Percentiles rank a stretch among this genome's conserved stretches.
Conservation (phyloP, 108 stramenopile genomes). For the Pseudonitzschia delicatissima region DNA sequence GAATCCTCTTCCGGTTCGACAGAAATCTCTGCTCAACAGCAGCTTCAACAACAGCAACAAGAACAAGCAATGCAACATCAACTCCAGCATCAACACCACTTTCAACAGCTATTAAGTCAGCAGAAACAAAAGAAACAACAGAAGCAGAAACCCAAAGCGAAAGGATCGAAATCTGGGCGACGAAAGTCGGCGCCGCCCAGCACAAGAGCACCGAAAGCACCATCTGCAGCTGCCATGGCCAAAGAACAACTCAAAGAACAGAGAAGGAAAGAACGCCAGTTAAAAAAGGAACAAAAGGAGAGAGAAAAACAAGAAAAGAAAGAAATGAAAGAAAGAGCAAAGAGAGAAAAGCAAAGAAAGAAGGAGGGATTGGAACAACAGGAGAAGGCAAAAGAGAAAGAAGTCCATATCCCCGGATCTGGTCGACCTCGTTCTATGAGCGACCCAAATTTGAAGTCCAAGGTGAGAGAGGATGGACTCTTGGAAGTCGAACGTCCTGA, state of each 20-base stretch:
- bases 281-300: slow-evolving; percentile 33
- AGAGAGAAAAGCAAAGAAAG: slow-evolving; percentile 47
- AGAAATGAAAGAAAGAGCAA: slow-evolving; percentile 48
- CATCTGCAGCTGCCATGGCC: slow-evolving; percentile 7
- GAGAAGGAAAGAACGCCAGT: slow-evolving; percentile 13
- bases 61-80: slow-evolving; percentile 29
- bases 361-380: slow-evolving; percentile 31
- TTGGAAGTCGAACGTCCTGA: slow-evolving; percentile 75
- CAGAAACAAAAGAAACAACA: slow-evolving; percentile 25
- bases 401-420: slow-evolving; percentile 61
- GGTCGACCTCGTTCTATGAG: slow-evolving; percentile 81
- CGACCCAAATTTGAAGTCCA: slow-evolving; percentile 72
- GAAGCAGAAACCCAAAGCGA: slow-evolving; percentile 14
- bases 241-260: slow-evolving; percentile 26
- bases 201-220: not conserved
- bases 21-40: not conserved
- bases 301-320: slow-evolving; percentile 47
- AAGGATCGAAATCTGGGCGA: not conserved
- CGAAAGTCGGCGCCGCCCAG: slow-evolving; percentile 9
- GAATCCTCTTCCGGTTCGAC: slow-evolving; percentile 21
- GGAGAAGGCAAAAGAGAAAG: slow-evolving; percentile 43
- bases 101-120: slow-evolving; percentile 14
- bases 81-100: slow-evolving; percentile 17
- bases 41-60: slow-evolving; percentile 11
- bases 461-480: slow-evolving; percentile 60